phyloP scores from a whole-genome alignment of 129 eudicot species.

The Flaveria robusta region DNA sequence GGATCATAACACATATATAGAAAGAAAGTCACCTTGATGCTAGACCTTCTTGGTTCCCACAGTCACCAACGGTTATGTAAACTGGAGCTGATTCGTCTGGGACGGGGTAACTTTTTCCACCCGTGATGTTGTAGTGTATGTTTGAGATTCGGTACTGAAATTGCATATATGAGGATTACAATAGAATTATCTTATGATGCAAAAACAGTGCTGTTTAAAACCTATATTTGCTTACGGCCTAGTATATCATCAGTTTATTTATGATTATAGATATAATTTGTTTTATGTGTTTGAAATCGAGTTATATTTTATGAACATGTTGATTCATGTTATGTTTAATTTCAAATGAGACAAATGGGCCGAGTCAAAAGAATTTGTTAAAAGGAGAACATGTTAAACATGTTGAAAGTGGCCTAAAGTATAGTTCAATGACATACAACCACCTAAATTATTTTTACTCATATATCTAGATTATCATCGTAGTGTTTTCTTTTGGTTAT shows the following conservation, averaged over 20 bases:
- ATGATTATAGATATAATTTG: neutral
- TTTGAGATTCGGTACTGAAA: slow-evolving; percentile 89
- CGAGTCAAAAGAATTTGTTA: neutral
- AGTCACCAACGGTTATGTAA: slow-evolving; percentile 95
- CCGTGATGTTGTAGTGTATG: slow-evolving; percentile 52
- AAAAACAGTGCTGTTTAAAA: neutral
- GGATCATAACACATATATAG: too few relatives aligned
- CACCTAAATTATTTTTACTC: neutral
- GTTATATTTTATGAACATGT: neutral
- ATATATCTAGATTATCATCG: neutral
- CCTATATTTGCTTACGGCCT: neutral
- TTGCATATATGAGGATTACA: slow-evolving; percentile 15
- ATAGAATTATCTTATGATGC: slow-evolving; percentile 8
- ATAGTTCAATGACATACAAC: neutral
- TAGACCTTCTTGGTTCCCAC: slow-evolving; percentile 98
- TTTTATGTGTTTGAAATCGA: neutral
- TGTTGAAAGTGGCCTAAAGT: neutral
- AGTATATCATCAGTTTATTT: neutral
- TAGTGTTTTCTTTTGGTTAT: neutral
- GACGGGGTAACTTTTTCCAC: slow-evolving; percentile 58
- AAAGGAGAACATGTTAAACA: neutral
- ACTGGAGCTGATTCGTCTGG: slow-evolving; percentile 94
- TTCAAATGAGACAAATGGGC: neutral
- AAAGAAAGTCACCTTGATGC: slow-evolving; percentile 56
- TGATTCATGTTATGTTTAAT: neutral